Conservation (phyloP, 495 filamentous ascomycete species). For the Cryomyces antarcticus region DNA sequence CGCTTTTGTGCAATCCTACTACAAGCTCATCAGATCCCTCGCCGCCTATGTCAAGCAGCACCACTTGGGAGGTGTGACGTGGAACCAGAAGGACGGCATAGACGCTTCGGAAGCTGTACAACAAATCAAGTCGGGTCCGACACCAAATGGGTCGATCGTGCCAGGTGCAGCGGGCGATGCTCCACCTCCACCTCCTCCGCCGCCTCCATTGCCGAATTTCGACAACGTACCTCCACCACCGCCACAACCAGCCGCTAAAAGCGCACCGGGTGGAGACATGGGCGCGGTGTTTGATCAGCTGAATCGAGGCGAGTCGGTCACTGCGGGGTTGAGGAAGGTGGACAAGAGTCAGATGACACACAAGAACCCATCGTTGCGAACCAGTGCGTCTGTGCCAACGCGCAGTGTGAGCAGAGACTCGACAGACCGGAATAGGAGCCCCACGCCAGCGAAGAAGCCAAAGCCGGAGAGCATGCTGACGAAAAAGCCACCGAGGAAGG, state of each 20-base stretch:
- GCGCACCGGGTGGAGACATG: slow-evolving; percentile 35
- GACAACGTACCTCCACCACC: slow-evolving; percentile 46
- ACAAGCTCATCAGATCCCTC: slow-evolving; percentile 65
- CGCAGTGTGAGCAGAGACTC: slow-evolving; percentile 28
- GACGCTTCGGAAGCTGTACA: slow-evolving; percentile 50
- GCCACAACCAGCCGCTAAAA: slow-evolving; percentile 35
- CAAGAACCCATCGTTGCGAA: slow-evolving; percentile 85
- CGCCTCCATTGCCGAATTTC: slow-evolving; percentile 31
- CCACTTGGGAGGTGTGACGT: slow-evolving; percentile 58
- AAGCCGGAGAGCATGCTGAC: slow-evolving; percentile 88
- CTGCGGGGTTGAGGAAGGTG: slow-evolving; percentile 73
- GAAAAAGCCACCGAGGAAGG: slow-evolving; percentile 82
- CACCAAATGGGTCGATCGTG: slow-evolving; percentile 18
- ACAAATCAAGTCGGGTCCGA: slow-evolving; percentile 33
- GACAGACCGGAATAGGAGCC: slow-evolving; percentile 46
- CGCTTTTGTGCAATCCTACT: slow-evolving; percentile 75
- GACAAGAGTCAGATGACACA: slow-evolving; percentile 92
- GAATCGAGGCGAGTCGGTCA: slow-evolving; percentile 73
- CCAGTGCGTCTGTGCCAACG: slow-evolving; percentile 44
- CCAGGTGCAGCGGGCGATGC: slow-evolving; percentile 20
- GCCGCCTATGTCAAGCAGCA: slow-evolving; percentile 62
- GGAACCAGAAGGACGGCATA: slow-evolving; percentile 76
- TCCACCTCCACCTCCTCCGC: slow-evolving; percentile 35
- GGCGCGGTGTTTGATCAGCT: slow-evolving; percentile 75
- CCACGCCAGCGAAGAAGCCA: slow-evolving; percentile 66